Conservation (phyloP, 2,329 filamentous ascomycete genomes). For the Phialocephala sp. region DNA sequence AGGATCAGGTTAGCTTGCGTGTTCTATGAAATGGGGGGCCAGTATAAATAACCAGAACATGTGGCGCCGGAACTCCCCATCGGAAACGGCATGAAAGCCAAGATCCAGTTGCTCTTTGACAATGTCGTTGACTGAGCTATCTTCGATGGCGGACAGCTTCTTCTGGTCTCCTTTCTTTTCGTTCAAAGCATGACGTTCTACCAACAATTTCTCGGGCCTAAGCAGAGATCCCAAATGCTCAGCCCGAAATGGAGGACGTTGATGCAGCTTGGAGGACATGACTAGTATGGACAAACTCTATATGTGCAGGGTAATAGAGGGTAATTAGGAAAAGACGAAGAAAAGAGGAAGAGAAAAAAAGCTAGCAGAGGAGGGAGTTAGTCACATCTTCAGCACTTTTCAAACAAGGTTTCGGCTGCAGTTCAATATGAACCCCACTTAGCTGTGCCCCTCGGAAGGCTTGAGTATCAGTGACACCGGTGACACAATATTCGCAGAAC, state of each 20-base stretch:
- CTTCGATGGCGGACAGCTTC: conserved; percentile 53
- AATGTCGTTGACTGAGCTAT: conserved; percentile 62
- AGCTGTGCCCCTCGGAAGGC: background rate
- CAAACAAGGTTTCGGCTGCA: background rate
- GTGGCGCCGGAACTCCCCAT: conserved; percentile 58
- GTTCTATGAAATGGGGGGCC: too few relatives aligned
- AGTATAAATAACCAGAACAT: too few relatives aligned
- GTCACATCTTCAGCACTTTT: background rate
- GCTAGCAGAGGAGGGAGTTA: too few relatives aligned
- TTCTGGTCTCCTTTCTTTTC: conserved; percentile 49
- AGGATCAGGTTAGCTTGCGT: conserved; percentile 54
- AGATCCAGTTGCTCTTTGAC: conserved; percentile 63
- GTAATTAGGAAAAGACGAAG: background rate
- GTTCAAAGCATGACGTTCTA: conserved; percentile 58
- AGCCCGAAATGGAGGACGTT: conserved; percentile 49
- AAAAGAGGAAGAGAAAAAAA: background rate
- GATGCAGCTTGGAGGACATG: conserved; percentile 31
- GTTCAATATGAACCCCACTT: too few relatives aligned
- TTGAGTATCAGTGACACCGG: background rate
- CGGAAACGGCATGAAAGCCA: conserved; percentile 61
- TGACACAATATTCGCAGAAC: too few relatives aligned
- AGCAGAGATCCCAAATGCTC: conserved; percentile 68
- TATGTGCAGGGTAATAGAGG: background rate
- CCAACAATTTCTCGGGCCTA: conserved; percentile 58
- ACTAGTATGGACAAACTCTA: background rate